Evolutionary conservation across 371 early-diverging fungal species (phyloP).

Genomic region (Apophysomyces sp.): DNA sequence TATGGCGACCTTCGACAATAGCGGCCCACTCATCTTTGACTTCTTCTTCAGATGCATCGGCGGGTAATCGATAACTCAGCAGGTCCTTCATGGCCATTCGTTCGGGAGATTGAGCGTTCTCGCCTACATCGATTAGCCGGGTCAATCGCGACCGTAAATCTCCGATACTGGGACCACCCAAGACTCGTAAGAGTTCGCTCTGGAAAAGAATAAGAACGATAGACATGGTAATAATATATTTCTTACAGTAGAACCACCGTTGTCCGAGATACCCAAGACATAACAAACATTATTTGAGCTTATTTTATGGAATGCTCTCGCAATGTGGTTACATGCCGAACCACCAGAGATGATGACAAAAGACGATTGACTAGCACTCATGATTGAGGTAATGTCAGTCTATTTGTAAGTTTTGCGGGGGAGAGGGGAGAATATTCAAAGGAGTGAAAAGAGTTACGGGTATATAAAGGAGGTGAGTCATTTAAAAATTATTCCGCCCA

Average conservation of each 20-base stretch:
- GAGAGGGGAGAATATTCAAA: too few species aligned
- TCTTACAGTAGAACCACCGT: constrained; percentile 51
- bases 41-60: constrained; percentile 35
- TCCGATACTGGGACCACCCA: constrained; percentile 71
- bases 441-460: neutral
- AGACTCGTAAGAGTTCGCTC: constrained; percentile 60
- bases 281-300: constrained; percentile 60
- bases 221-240: too few species aligned
- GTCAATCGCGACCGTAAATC: constrained; percentile 63
- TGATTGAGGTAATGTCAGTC: too few species aligned
- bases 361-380: constrained; percentile 1
- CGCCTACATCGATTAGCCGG: constrained; percentile 47
- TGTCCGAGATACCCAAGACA: constrained; percentile 61
- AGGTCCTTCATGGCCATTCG: constrained; percentile 60
- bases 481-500: neutral
- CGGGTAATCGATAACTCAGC: constrained; percentile 62
- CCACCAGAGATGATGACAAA: constrained; percentile 65
- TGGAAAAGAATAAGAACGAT: too few species aligned
- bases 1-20: constrained; percentile 66
- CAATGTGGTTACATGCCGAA: constrained; percentile 60
- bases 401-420: neutral
- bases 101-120: constrained; percentile 21
- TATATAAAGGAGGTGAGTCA: constrained; percentile 2
- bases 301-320: constrained; percentile 26
- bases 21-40: constrained; percentile 63